Conservation (phyloP, 331 rosid species). For the Pyracantha coccinea region DNA sequence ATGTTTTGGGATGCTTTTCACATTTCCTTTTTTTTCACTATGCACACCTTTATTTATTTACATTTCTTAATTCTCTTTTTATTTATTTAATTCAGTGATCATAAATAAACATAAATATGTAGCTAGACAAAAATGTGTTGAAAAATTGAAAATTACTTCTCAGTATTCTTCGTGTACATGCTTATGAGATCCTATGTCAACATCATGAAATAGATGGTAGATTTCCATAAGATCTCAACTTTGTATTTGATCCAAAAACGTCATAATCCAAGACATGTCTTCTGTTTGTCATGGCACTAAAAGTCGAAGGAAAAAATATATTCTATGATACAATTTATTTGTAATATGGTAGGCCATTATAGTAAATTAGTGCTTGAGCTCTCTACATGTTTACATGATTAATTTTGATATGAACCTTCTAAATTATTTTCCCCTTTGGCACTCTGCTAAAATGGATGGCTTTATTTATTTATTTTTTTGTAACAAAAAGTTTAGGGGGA, state of each 20-base stretch:
- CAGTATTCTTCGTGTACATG: not conserved
- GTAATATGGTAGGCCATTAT: not conserved
- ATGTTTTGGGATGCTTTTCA: too few species aligned
- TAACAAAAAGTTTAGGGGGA: too few species aligned
- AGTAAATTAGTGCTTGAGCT: not conserved
- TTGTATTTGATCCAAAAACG: not conserved
- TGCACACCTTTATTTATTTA: not conserved
- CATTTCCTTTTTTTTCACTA: not conserved
- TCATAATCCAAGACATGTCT: not conserved
- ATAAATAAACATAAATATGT: too few species aligned
- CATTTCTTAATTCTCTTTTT: too few species aligned
- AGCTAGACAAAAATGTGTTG: not conserved
- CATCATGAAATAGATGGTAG: conserved; percentile 4
- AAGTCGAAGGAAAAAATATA: not conserved
- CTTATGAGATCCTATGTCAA: conserved; percentile 1
- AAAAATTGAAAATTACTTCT: not conserved
- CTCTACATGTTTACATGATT: not conserved
- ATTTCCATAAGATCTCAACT: not conserved
- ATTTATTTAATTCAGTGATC: not conserved
- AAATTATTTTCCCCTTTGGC: not conserved
- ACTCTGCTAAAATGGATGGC: not conserved
- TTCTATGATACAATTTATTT: not conserved
- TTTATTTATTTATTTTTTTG: too few species aligned
- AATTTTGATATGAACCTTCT: not conserved
- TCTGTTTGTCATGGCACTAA: not conserved